Base-by-base conservation (phyloP, 768 basidiomycete species). In the Hirschioporus abietinus region DNA sequence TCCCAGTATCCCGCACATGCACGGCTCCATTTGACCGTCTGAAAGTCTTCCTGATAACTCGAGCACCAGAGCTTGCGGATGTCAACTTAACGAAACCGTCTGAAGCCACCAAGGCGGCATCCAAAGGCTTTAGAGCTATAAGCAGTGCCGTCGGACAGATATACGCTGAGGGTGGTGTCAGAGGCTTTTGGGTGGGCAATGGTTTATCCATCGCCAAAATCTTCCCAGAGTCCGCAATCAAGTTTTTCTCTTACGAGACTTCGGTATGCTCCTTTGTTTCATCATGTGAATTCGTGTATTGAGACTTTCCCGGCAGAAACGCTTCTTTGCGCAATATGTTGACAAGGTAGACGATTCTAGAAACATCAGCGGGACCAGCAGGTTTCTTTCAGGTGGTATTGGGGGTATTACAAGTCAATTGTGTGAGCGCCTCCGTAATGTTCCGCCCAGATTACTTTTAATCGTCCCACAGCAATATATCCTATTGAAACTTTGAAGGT, bases 151-250 rank as follows among this genome's bases (percentile, higher is more conserved):
- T 95, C 34, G 79, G 81, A 35, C 87, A 90, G 63, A 93, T 99
- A 72, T 97, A 97, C 74, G 78, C 86, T 0, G 95, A 98, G 76
- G 94, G 94, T 35, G 95, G 95, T 7, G 78, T 97, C 18, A 82
- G 89, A 63, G 92, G 90, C 2, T 99, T 99, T 76, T 99, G 97
- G 96, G 95, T 95, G n/a, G 97, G 97, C 7, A 97, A 95, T 73
- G 91, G 89, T 36, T 81, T 99, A 65, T 98, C 96, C 62, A 91
- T 98, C 27, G 84, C 88, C 64, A 99, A 99, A 81, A 97, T 99
- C 69, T 92, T 98, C 69, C 96, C 96, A 5, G 96, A 99, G 81
- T 98, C 95, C 61, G 97, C 97, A 27, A 97, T 99, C 84, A 99
- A 99, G 78, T 99, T 99, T 81, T 88, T 96, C 71, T 77, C 92